Conservation (phyloP, 129 eudicot species). For the Flaveria robusta region DNA sequence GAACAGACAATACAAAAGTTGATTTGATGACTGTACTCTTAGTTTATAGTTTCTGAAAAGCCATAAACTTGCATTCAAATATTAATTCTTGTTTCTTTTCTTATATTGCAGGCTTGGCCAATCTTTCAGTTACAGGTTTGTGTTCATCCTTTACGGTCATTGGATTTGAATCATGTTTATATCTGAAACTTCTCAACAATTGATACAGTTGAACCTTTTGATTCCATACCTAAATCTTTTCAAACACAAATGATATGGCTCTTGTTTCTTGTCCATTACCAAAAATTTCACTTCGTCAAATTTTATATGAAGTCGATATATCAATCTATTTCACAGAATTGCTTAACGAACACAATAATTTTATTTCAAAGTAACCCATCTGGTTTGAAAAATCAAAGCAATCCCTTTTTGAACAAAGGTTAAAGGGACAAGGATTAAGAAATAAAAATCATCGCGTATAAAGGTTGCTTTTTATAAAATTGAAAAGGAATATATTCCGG, state of each 20-base stretch:
- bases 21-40: slow-evolving; percentile 13
- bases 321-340: neutral
- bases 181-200: slow-evolving; percentile 3
- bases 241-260: neutral
- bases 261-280: slow-evolving; percentile 4
- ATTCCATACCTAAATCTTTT: neutral
- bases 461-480: neutral
- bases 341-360: slow-evolving; percentile 5
- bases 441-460: neutral
- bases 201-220: neutral
- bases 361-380: neutral
- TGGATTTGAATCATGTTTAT: slow-evolving; percentile 9
- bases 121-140: slow-evolving; percentile 78
- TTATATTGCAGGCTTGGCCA: slow-evolving; percentile 71
- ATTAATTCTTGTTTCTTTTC: slow-evolving; percentile 22
- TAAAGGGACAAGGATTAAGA: neutral
- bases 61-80: neutral
- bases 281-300: neutral
- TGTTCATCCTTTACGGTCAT: slow-evolving; percentile 22
- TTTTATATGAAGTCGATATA: neutral
- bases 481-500: neutral
- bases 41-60: neutral
- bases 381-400: neutral
- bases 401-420: neutral
- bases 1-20: neutral